Base-by-base conservation (phyloP, 2,329 filamentous ascomycete genomes). In the Xylaria digitata region DNA sequence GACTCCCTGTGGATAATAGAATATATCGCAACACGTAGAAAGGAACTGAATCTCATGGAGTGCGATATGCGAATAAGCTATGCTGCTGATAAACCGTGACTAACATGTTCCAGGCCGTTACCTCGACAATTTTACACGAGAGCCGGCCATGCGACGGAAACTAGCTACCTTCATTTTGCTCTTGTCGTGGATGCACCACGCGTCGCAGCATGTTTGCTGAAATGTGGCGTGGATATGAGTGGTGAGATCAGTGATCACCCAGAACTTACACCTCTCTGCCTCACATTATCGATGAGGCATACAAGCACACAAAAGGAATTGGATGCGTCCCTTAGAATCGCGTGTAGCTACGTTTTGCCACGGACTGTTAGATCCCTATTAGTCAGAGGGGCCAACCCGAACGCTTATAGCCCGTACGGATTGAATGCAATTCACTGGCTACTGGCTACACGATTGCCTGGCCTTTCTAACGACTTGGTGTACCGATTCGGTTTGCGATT, bases 321-420 rank as follows among this genome's bases (percentile, higher is more conserved):
- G 2, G 40, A 61, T 50, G 17, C 11, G 9, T n/a, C 26, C 8
- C 58, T 61, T 2, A 21, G 6, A 2, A 23, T 15, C 6, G 58
- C 58, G 7, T 61, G 40, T 37, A 23, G 11, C n/a, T 32, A 53
- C 11, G 19, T 21, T 6, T 23, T 45, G n/a, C 17, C 48, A 30
- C 58, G 37, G 15, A 53, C 46, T n/a, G 23, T 37, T n/a, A 19
- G 21, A 4, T n/a, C 26, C 34, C 13, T 61, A 13, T 49, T 61
- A 15, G 26, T 6, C 9, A 45, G 13, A 61, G 58, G 58, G 23
- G 48, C 58, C 8, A 26, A 61, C 48, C 58, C 48, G 17, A 61
- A 45, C 26, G 48, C 58, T 17, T 52, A 34, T 53, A 23, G n/a
- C 19, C 13, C 6, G 13, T 13, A 34, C 7, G 58, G 48, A n/a